Conservation (phyloP, 2,329 filamentous ascomycete genomes). For the Lasiodiplodia theobromae region DNA sequence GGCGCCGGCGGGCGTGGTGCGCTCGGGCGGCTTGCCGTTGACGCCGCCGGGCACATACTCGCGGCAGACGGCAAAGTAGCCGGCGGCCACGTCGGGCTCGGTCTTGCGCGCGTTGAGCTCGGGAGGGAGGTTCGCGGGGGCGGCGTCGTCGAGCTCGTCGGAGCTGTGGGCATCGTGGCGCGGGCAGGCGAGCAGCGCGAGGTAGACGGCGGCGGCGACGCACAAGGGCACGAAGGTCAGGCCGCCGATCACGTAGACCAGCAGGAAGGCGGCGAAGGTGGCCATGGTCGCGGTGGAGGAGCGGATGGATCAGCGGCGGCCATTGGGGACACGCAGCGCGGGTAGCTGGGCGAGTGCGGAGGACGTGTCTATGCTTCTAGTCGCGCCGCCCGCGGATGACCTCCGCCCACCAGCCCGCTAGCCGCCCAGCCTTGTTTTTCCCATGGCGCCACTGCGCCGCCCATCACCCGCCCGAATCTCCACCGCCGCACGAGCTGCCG, state of each 20-base stretch:
- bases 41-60: slow-evolving; percentile 92
- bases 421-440: not conserved
- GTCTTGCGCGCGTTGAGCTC: slow-evolving; percentile 64
- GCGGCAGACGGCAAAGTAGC: slow-evolving; percentile 93
- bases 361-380: not conserved
- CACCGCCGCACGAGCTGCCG: not conserved
- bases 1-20: slow-evolving; percentile 79
- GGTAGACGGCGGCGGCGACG: slow-evolving; percentile 65
- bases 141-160: slow-evolving; percentile 49
- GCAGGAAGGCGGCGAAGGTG: slow-evolving; percentile 63
- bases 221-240: slow-evolving; percentile 85
- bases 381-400: not conserved
- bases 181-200: slow-evolving; percentile 75
- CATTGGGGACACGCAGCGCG: slow-evolving; percentile 25
- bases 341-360: slow-evolving; percentile 6
- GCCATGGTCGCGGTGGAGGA: slow-evolving; percentile 35
- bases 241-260: slow-evolving; percentile 84
- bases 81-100: slow-evolving; percentile 81
- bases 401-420: not conserved
- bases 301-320: slow-evolving; percentile 14
- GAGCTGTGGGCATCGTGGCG: slow-evolving; percentile 64
- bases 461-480: not conserved
- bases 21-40: slow-evolving; percentile 90
- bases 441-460: too few relatives aligned
- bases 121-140: slow-evolving; percentile 60